A percentile compares a stretch with the other conserved stretches of the same genome.
phyloP scores from a whole-genome alignment of 2,329 filamentous ascomycete species.

The Alternaria burnsii region DNA sequence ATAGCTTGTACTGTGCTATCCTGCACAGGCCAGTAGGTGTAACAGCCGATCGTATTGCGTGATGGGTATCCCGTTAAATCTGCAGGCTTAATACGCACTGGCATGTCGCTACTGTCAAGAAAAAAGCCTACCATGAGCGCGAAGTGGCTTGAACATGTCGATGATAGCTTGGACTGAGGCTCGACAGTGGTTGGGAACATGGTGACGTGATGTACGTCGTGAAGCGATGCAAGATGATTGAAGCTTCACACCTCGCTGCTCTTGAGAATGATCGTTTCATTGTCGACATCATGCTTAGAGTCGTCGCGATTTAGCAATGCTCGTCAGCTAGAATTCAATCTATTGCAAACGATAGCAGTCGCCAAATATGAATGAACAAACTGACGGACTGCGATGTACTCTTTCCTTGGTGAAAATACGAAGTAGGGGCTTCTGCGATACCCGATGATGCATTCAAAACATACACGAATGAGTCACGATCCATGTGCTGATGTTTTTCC shows the following conservation, averaged over 20 bases:
- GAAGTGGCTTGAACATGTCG: neutral
- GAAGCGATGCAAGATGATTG: neutral
- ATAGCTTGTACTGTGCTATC: neutral
- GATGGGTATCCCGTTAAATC: neutral
- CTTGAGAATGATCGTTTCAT: neutral
- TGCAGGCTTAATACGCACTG: neutral
- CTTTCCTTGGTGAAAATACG: neutral
- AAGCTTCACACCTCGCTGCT: neutral
- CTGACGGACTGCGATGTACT: neutral
- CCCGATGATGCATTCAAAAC: neutral
- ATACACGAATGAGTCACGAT: neutral
- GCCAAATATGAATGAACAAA: neutral
- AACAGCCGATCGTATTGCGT: neutral
- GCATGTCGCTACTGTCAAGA: neutral
- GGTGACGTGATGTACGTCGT: neutral
- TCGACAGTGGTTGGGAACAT: neutral
- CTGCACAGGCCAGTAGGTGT: neutral
- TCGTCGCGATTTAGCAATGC: neutral
- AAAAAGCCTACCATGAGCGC: neutral
- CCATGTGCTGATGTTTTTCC: neutral
- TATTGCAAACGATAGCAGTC: neutral
- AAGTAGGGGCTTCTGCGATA: neutral
- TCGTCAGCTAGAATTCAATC: neutral
- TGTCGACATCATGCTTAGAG: neutral
- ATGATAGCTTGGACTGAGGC: neutral